Evolutionary conservation across 2,329 filamentous ascomycete species (phyloP).

Genomic region (Biscogniauxia mediterranea): DNA sequence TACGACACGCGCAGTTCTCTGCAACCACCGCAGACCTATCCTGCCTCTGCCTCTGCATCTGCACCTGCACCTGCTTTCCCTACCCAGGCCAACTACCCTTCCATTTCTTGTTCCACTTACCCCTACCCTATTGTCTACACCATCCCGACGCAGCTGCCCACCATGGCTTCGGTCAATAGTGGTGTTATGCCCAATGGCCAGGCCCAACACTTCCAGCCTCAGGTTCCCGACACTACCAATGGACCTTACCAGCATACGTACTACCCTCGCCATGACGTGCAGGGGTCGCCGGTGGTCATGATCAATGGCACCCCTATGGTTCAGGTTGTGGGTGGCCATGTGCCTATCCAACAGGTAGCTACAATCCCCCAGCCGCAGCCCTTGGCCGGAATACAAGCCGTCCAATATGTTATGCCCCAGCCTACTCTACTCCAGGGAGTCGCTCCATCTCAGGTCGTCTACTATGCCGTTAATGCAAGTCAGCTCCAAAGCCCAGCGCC

Average conservation of each 20-base stretch:
- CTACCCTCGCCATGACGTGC: conserved; percentile 49
- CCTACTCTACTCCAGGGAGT: neutral
- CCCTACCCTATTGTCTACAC: conserved; percentile 13
- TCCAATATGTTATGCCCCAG: conserved; percentile 8
- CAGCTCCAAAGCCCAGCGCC: conserved; percentile 7
- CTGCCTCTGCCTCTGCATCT: conserved; percentile 8
- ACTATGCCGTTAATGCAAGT: conserved; percentile 35
- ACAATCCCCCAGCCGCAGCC: conserved; percentile 8
- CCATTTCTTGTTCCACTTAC: conserved; percentile 10
- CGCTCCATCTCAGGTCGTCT: conserved; percentile 9
- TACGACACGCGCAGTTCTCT: conserved; percentile 7
- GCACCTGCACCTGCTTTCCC: conserved; percentile 6
- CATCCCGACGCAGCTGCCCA: conserved; percentile 15
- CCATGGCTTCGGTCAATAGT: conserved; percentile 44
- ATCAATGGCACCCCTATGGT: conserved; percentile 13
- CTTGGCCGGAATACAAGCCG: neutral
- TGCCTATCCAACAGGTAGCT: conserved; percentile 25
- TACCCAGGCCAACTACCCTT: neutral
- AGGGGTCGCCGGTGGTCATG: conserved; percentile 30
- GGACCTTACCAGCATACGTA: conserved; percentile 56
- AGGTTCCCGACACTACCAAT: conserved; percentile 55
- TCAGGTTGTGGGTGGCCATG: conserved; percentile 11
- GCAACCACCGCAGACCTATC: conserved; percentile 19
- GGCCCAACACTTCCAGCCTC: conserved; percentile 56
- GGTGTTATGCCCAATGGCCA: conserved; percentile 37